Evolutionary conservation across 768 basidiomycete species (phyloP).

Genomic region (Boletus pseudopeckii): DNA sequence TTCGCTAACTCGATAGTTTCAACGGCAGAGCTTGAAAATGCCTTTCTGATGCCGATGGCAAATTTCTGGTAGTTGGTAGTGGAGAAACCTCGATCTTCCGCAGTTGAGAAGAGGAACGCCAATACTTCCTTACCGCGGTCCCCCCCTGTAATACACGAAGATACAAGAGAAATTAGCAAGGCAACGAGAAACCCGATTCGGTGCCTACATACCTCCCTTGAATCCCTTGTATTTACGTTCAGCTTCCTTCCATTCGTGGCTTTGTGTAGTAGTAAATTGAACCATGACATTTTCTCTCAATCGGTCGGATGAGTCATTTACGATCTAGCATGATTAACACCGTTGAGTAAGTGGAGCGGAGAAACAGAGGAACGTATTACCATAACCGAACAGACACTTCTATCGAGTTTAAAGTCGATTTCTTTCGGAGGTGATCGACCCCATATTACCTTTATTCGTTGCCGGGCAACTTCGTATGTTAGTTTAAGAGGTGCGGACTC

Average conservation of each 20-base stretch:
- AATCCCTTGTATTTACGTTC: slow-evolving; percentile 21
- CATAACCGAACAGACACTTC: slow-evolving; percentile 9
- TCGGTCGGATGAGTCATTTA: slow-evolving; percentile 8
- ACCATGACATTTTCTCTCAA: slow-evolving; percentile 22
- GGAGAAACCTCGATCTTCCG: slow-evolving; percentile 15
- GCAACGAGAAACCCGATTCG: neutral
- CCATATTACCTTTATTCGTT: slow-evolving; percentile 9
- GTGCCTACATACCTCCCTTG: slow-evolving; percentile 22
- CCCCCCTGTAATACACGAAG: slow-evolving; percentile 14
- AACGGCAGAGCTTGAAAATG: neutral
- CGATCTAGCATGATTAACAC: slow-evolving; percentile 17
- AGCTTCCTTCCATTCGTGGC: slow-evolving; percentile 1
- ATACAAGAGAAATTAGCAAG: neutral
- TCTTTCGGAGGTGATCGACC: slow-evolving; percentile 10
- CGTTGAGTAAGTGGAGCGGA: neutral
- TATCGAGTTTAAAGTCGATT: slow-evolving; percentile 17
- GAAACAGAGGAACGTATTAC: slow-evolving; percentile 8
- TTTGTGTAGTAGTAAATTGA: slow-evolving; percentile 11
- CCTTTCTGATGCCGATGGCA: slow-evolving; percentile 9
- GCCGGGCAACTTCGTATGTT: slow-evolving; percentile 5
- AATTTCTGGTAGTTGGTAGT: slow-evolving; percentile 23
- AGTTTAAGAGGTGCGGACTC: slow-evolving; percentile 12
- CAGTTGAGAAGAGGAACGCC: slow-evolving; percentile 24
- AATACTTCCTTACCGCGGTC: slow-evolving; percentile 3
- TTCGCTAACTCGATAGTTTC: slow-evolving; percentile 15